Evolutionary conservation across 169 alveolate species (phyloP), one percentile per base, ranked within the genome.

Genomic region (Cryptosporidium ubiquitum): DNA sequence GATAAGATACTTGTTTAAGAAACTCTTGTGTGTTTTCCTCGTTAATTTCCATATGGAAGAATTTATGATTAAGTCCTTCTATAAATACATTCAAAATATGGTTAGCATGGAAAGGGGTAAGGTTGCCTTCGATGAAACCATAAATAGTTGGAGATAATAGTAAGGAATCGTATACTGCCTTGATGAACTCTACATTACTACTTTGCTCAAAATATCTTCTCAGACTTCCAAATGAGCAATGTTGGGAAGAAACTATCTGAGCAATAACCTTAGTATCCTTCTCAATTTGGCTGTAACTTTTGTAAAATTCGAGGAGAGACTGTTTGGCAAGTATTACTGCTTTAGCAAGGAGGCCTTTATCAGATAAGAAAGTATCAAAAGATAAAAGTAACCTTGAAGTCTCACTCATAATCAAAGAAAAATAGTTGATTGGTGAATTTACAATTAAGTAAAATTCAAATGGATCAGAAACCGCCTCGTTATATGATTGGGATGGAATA

Each of bases 81-180:
- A 70, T 18, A 35, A 70, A 70, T n/a, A 70, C 84, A 49, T 70
- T 70, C 60, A 70, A 18, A 16, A 29, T 33, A 33, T 70, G 84
- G 29, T 70, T 70, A 51, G 84, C 66, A 14, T 70, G 60, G 60
- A 64, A 64, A 7, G 71, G 71, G 29, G 71, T 64, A 26, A 64
- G 71, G 51, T 64, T 64, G 2, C 71, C 71, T 29, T 64, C 29
- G n/a, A 64, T 64, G 10, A 64, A 10, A n/a, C 71, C 71, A 33
- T 35, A 64, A n/a, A 64, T 64, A 1, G 71, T 6, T 18, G 71
- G 71, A 37, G 71, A 31, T n/a, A 23, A 0, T 12, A 64, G 10
- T 10, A 64, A n/a, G 14, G 71, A 64, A 6, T 47, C 6, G 33
- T 33, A 31, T 5, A 70, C 84, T 9, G 47, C 40, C 18, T 37